A percentile compares a stretch with the other conserved stretches of the same genome.
phyloP scores from a whole-genome alignment of 1,139 yeast species.

The Pichia norvegensis region DNA sequence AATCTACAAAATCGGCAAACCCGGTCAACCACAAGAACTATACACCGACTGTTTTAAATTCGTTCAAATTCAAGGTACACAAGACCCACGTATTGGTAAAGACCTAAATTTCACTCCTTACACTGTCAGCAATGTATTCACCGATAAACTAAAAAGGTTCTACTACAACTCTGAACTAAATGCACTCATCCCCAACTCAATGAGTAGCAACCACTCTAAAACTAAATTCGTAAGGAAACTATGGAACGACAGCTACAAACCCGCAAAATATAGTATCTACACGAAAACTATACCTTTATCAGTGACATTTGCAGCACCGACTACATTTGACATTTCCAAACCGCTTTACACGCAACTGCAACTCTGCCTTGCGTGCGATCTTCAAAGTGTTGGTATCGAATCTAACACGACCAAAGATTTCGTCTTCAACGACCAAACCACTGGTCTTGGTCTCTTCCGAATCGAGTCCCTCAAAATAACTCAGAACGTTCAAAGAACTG shows the following conservation, averaged over 20 bases:
- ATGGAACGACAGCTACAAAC: background rate
- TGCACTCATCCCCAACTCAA: background rate
- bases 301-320: background rate
- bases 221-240: background rate
- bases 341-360: background rate
- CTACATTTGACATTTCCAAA: background rate
- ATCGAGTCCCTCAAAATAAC: conserved; percentile 11
- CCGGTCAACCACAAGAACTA: background rate
- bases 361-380: background rate
- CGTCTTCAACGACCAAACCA: conserved; percentile 14
- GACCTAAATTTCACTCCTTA: background rate
- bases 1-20: background rate
- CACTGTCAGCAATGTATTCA: background rate
- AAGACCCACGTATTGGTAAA: background rate
- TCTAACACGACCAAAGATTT: conserved; percentile 10
- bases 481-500: background rate
- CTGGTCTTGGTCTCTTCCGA: conserved; percentile 10
- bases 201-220: background rate
- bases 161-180: background rate
- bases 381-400: conserved; percentile 3
- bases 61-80: background rate
- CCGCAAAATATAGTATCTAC: background rate
- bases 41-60: background rate
- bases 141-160: background rate
- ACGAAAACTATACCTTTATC: background rate